A percentile compares a stretch with the other conserved stretches of the same genome.
Evolutionary conservation across 2,329 filamentous ascomycete species (phyloP).

Genomic region (Cercospora sojina): DNA sequence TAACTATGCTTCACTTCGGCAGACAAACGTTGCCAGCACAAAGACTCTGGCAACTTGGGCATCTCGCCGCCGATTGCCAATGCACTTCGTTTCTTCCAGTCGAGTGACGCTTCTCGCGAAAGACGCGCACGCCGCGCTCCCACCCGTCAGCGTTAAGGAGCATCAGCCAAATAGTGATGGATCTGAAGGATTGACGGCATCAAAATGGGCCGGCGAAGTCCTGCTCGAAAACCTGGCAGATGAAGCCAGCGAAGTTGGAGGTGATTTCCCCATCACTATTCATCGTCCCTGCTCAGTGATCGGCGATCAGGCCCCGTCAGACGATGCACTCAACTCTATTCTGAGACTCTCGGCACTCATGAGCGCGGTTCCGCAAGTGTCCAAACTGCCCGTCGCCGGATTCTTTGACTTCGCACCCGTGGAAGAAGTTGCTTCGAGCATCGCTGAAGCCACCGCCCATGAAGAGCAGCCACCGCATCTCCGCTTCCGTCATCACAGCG

Average conservation of each 20-base stretch:
- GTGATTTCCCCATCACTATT: slow-evolving; percentile 14
- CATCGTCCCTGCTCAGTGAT: slow-evolving; percentile 24
- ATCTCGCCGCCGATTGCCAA: slow-evolving; percentile 19
- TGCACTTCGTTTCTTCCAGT: slow-evolving; percentile 29
- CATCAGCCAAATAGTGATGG: slow-evolving; percentile 12
- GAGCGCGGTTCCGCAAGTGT: slow-evolving; percentile 17
- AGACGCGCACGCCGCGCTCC: slow-evolving; percentile 13
- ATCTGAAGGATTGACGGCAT: slow-evolving; percentile 23
- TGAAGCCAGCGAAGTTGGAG: not conserved
- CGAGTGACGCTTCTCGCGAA: slow-evolving; percentile 21
- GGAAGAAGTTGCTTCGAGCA: slow-evolving; percentile 13
- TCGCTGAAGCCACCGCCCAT: not conserved
- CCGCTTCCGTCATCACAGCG: slow-evolving; percentile 21
- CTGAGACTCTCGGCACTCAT: slow-evolving; percentile 19
- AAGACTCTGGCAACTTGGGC: slow-evolving; percentile 14
- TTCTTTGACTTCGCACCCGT: slow-evolving; percentile 22
- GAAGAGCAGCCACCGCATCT: not conserved
- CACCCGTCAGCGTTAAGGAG: slow-evolving; percentile 15
- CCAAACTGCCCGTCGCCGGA: slow-evolving; percentile 10
- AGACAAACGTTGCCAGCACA: slow-evolving; percentile 30
- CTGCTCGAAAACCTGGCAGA: slow-evolving; percentile 15
- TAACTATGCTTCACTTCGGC: slow-evolving; percentile 31
- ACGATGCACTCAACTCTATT: slow-evolving; percentile 23
- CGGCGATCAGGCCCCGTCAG: slow-evolving; percentile 19
- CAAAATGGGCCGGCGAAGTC: slow-evolving; percentile 24